Percentiles rank a stretch among this genome's conserved stretches.
Conservation (phyloP, 1,139 yeast species). For the Nadsonia commutata region DNA sequence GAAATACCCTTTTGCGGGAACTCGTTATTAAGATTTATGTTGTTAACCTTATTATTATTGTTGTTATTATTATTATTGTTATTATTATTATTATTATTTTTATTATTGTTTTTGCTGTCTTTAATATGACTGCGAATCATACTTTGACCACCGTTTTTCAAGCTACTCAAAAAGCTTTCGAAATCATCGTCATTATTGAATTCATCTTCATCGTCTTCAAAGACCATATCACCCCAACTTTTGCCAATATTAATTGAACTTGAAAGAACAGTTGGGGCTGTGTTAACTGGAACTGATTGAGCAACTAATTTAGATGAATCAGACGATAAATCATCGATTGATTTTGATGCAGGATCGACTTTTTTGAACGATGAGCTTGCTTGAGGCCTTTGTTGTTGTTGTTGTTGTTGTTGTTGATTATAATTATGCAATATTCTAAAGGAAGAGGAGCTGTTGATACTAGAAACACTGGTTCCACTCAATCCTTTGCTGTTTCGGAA, state of each 20-base stretch:
- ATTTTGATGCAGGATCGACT: conserved; percentile 5
- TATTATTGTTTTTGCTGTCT: not conserved
- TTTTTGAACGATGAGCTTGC: not conserved
- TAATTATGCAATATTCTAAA: not conserved
- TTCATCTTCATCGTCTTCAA: conserved; percentile 19
- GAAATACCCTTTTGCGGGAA: too few relatives aligned
- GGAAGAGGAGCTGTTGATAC: not conserved
- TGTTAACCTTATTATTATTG: not conserved
- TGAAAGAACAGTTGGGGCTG: conserved; percentile 9
- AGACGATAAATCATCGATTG: conserved; percentile 5
- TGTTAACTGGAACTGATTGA: conserved; percentile 7
- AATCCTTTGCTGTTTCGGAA: too few relatives aligned
- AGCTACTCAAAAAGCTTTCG: conserved; percentile 3
- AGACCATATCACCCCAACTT: conserved; percentile 21
- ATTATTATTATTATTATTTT: not conserved
- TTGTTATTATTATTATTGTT: not conserved
- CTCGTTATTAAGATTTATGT: too few relatives aligned
- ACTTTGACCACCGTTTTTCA: not conserved
- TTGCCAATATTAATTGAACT: conserved; percentile 19
- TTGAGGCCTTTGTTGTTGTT: not conserved
- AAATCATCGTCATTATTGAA: conserved; percentile 4
- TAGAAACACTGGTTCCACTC: not conserved
- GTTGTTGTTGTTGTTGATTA: not conserved
- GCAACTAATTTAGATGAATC: conserved; percentile 1
- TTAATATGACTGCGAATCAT: not conserved